These are phyloP conservation scores for Golubevia pallescens DNA, from an alignment of 1,284 basidiomycete genomes.

Conservation along the genomic window DNA sequence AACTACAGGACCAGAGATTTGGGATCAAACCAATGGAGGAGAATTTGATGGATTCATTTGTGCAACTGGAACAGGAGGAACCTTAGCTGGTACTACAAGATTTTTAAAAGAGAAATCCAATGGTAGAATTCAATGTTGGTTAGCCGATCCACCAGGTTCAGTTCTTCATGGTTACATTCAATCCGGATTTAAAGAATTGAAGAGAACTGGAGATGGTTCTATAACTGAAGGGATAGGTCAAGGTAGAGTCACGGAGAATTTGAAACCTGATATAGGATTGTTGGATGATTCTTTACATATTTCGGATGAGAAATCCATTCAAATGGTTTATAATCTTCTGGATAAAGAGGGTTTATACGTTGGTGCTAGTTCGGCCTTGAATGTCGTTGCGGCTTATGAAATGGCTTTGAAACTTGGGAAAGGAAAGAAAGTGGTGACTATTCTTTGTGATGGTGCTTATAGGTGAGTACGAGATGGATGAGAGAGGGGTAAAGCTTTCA, in stretches of 20 bases:
- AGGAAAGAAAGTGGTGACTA: conserved; percentile 83
- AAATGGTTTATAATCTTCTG: conserved; percentile 90
- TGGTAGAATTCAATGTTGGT: conserved; percentile 85
- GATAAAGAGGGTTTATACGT: conserved; percentile 93
- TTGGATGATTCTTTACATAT: conserved; percentile 84
- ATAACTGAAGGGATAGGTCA: conserved; percentile 99
- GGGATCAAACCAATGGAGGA: conserved; percentile 81
- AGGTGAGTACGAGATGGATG: conserved; percentile 69
- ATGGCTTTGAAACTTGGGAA: conserved; percentile 82
- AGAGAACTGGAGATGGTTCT: conserved; percentile 81
- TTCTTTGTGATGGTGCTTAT: conserved; percentile 93
- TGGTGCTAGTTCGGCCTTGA: conserved; percentile 93
- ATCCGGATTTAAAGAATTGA: conserved; percentile 76
- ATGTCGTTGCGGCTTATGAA: conserved; percentile 90
- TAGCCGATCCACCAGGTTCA: conserved; percentile 95
- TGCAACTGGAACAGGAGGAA: conserved; percentile 93
- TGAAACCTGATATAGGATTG: conserved; percentile 81
- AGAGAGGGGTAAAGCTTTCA: too few relatives aligned
- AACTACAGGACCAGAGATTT: conserved; percentile 95
- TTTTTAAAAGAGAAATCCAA: conserved; percentile 83
- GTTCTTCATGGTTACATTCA: conserved; percentile 86
- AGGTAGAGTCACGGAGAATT: conserved; percentile 92
- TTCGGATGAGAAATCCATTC: conserved; percentile 86
- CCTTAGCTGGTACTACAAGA: conserved; percentile 85
- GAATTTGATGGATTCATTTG: conserved; percentile 88